Evolutionary conservation across 2,329 filamentous ascomycete genomes (phyloP), one percentile per base, ranked within the genome.

Genomic region (Tolypocladium cylindrosporum): DNA sequence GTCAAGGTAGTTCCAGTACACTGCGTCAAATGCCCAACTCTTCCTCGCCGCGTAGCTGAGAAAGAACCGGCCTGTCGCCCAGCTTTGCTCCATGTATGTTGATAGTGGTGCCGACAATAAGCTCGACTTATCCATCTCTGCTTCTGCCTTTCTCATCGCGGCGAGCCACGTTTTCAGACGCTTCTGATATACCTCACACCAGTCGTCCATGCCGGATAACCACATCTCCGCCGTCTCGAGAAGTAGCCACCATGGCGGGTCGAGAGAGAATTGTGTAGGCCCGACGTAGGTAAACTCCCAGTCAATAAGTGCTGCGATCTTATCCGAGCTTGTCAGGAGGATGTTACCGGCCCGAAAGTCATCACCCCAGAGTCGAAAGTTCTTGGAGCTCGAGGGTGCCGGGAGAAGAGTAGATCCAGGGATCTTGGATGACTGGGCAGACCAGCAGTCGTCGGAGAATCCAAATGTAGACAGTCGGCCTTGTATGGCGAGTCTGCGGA

Each of bases 1-100:
- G 54, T 75, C 70, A 7, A 74, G 57, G 57, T 59, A 71, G 41
- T 62, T 70, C 72, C 71, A 75, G 57, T 60, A 75, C 6, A 73
- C 58, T 7, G 62, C 57, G 54, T 75, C 72, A 58, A 74, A 73
- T 0, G 64, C 69, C 70, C 69, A 73, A 54, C 70, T 74, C 45
- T 72, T 72, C 57, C 69, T 67, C 2, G 67, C 70, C 5, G 65
- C 71, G 21, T 73, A 72, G 57, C 60, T 71, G 14, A 74, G 54
- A 64, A 63, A 69, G 60, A 71, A 74, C 1, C 63, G 60, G 8
- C 67, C 62, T 1, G 63, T 70, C 41, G 69, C 65, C 73, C 69
- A 74, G 58, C 70, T 73, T 51, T 75, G 64, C 13, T 65, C 58
- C 72, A 75, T 75, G 9, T 68, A 63, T 27, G 43, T 58, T 0